Evolutionary conservation across 2,329 filamentous ascomycete genomes (phyloP).

Genomic region (Aureobasidium sp.): DNA sequence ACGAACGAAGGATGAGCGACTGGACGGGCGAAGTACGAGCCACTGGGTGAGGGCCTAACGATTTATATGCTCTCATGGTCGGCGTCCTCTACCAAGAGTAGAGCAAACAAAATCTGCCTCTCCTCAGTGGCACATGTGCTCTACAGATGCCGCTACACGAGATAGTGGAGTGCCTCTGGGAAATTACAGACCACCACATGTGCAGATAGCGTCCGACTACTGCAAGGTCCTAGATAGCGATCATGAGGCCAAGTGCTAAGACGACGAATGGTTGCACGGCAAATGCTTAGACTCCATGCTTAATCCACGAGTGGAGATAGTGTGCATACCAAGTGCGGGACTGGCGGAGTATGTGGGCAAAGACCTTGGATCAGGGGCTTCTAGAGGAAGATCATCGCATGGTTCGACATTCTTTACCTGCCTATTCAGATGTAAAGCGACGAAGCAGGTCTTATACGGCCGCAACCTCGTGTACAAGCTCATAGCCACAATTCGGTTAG

Average conservation of each 20-base stretch:
- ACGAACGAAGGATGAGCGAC: background rate
- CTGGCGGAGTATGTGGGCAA: background rate
- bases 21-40: background rate
- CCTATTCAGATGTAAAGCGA: background rate
- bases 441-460: background rate
- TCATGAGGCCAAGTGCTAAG: background rate
- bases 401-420: background rate
- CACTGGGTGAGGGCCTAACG: background rate
- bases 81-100: too few relatives aligned
- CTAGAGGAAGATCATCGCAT: slow-evolving; percentile 3
- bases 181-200: background rate
- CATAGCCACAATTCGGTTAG: slow-evolving; percentile 4
- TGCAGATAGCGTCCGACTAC: slow-evolving; percentile 3
- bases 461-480: slow-evolving; percentile 4
- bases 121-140: background rate
- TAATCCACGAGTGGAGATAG: background rate
- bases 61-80: slow-evolving; percentile 5
- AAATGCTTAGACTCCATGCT: slow-evolving; percentile 5
- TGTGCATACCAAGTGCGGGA: background rate
- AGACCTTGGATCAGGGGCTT: background rate
- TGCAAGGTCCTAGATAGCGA: slow-evolving; percentile 1
- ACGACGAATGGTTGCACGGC: background rate
- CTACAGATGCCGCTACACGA: background rate
- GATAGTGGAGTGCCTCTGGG: background rate
- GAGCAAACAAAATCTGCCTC: too few relatives aligned